phyloP scores from a whole-genome alignment of 148 eudicot species.

The Silene latifolia region DNA sequence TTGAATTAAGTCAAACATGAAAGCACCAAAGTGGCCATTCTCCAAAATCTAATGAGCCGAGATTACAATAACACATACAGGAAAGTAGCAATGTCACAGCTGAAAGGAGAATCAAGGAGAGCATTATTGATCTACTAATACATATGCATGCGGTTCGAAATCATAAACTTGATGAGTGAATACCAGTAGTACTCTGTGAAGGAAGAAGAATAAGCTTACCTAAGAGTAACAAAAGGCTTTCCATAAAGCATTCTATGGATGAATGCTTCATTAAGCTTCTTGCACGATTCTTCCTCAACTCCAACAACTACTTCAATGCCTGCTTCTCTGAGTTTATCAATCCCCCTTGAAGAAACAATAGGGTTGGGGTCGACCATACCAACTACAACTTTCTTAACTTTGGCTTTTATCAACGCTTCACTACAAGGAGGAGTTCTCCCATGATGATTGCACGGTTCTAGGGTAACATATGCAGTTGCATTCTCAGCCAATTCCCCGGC shows the following conservation, averaged over 20 bases:
- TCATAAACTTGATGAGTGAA: background rate
- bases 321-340: slow-evolving; percentile 62
- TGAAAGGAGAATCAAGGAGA: too few relatives aligned
- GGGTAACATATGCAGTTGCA: slow-evolving; percentile 89
- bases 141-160: too few relatives aligned
- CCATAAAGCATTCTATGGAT: slow-evolving; percentile 73
- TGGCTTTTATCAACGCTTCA: slow-evolving; percentile 83
- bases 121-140: too few relatives aligned
- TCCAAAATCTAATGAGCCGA: too few relatives aligned
- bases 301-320: slow-evolving; percentile 83
- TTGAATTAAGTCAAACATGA: too few relatives aligned
- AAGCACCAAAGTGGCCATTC: too few relatives aligned
- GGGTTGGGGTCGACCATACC: slow-evolving; percentile 99
- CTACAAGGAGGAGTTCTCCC: slow-evolving; percentile 95
- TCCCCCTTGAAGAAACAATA: slow-evolving; percentile 78
- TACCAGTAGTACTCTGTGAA: too few relatives aligned
- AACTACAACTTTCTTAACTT: slow-evolving; percentile 78
- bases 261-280: slow-evolving; percentile 76
- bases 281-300: slow-evolving; percentile 87
- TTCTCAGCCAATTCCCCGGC: slow-evolving; percentile 91
- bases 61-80: too few relatives aligned
- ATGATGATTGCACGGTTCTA: slow-evolving; percentile 95
- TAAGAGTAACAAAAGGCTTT: slow-evolving; percentile 69
- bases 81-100: too few relatives aligned
- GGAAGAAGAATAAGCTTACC: slow-evolving; percentile 40